These are phyloP conservation scores for Eimeria brunetti DNA, from an alignment of 169 alveolate genomes.

Conservation along the genomic window DNA sequence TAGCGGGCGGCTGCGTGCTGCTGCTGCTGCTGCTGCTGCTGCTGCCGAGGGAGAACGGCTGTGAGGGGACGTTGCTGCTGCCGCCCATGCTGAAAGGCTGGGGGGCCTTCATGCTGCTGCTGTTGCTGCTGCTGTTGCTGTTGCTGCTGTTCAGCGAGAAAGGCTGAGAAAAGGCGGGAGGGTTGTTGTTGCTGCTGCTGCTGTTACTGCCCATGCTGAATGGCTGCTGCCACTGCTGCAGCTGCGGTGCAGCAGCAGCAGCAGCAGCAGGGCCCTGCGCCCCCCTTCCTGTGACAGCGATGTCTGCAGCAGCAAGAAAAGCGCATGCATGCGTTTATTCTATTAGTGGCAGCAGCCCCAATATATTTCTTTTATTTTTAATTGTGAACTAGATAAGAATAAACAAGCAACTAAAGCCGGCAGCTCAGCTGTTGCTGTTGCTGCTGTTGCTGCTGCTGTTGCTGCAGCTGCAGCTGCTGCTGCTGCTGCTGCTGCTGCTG, in stretches of 20 bases:
- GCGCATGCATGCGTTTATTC: neutral
- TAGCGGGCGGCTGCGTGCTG: constrained; percentile 25
- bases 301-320: constrained; percentile 6
- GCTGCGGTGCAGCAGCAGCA: constrained; percentile 16
- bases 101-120: constrained; percentile 26
- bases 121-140: constrained; percentile 43
- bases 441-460: too few species aligned
- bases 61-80: constrained; percentile 29
- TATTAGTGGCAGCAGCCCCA: too few species aligned
- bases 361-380: too few species aligned
- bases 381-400: too few species aligned
- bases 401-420: too few species aligned
- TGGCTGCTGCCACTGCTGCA: constrained; percentile 38
- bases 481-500: neutral
- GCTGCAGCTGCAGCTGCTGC: neutral
- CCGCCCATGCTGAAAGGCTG: constrained; percentile 48
- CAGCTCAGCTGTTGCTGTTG: too few species aligned
- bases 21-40: constrained; percentile 68
- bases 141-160: constrained; percentile 10
- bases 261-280: constrained; percentile 40
- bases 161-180: neutral
- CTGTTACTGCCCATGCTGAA: constrained; percentile 26
- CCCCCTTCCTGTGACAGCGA: neutral
- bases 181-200: constrained; percentile 6
- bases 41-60: constrained; percentile 23